phyloP scores from a whole-genome alignment of 805 yeast species.

The Monosporozyma aquatica region DNA sequence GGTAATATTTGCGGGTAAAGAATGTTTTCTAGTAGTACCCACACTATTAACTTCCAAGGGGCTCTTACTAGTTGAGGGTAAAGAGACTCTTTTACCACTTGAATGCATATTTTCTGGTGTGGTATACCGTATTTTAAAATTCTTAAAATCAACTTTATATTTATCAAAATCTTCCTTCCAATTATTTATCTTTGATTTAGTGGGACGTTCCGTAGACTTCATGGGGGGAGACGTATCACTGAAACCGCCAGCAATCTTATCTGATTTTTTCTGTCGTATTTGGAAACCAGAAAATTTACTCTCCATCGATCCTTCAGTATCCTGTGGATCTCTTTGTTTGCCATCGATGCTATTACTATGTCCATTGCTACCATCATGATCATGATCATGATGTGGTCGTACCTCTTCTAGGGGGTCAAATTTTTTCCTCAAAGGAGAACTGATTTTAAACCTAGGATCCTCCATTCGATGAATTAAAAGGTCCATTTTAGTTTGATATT shows the following conservation, averaged over 20 bases:
- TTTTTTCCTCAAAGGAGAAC: neutral
- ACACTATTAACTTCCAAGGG: neutral
- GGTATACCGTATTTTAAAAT: neutral
- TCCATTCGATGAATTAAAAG: conserved; percentile 9
- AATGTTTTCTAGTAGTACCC: neutral
- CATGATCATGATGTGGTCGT: neutral
- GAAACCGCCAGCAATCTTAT: no score
- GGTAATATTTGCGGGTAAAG: neutral
- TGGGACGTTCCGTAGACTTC: neutral
- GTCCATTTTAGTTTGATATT: conserved; percentile 4
- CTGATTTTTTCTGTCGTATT: no score
- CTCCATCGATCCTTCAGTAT: no score
- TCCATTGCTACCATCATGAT: no score
- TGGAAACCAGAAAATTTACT: no score
- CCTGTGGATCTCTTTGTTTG: neutral
- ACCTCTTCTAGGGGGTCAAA: neutral
- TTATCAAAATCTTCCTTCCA: neutral
- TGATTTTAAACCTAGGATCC: conserved; percentile 2
- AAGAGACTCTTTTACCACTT: neutral
- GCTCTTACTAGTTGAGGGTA: neutral
- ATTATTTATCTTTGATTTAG: neutral
- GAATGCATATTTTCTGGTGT: neutral
- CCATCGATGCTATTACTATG: no score
- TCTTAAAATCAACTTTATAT: neutral
- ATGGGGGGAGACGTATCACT: no score